A percentile compares a stretch with the other conserved stretches of the same genome.
These are phyloP conservation scores for Mortierella sp. DNA, from an alignment of 371 early-diverging fungal genomes.

Conservation along the genomic window DNA sequence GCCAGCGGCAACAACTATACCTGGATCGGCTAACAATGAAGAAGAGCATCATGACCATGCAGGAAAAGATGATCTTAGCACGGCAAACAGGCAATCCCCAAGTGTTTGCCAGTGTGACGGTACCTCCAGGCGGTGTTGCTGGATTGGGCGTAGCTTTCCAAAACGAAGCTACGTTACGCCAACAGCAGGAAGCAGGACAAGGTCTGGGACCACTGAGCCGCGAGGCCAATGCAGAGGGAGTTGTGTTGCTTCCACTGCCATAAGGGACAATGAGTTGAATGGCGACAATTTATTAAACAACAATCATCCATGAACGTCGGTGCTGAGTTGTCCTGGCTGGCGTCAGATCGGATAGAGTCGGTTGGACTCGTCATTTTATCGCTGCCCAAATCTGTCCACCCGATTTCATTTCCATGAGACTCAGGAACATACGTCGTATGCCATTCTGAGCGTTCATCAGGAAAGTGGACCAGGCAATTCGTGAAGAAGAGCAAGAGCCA, in stretches of 20 bases:
- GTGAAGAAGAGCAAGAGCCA: no score
- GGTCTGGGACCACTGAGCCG: slow-evolving; percentile 30
- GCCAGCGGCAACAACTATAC: slow-evolving; percentile 83
- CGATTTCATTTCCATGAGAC: background rate
- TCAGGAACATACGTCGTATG: no score
- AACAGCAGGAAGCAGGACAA: slow-evolving; percentile 24
- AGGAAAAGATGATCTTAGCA: slow-evolving; percentile 61
- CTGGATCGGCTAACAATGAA: slow-evolving; percentile 77
- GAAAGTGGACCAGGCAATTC: no score
- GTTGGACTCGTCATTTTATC: background rate
- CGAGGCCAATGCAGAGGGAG: slow-evolving; percentile 30
- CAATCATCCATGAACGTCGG: background rate
- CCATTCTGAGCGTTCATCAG: no score
- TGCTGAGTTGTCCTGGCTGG: background rate
- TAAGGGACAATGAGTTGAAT: slow-evolving; percentile 2
- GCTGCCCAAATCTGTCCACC: background rate
- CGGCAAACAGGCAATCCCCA: slow-evolving; percentile 43
- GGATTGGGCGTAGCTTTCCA: slow-evolving; percentile 46
- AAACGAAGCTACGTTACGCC: slow-evolving; percentile 26
- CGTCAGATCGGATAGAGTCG: slow-evolving; percentile 1
- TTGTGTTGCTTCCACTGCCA: slow-evolving; percentile 34
- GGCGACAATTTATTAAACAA: background rate
- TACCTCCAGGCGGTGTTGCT: slow-evolving; percentile 41
- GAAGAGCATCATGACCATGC: slow-evolving; percentile 63
- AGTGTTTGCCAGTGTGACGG: slow-evolving; percentile 42